Evolutionary conservation across 2,329 filamentous ascomycete species (phyloP).

Genomic region (Pseudogymnoascus sp.): DNA sequence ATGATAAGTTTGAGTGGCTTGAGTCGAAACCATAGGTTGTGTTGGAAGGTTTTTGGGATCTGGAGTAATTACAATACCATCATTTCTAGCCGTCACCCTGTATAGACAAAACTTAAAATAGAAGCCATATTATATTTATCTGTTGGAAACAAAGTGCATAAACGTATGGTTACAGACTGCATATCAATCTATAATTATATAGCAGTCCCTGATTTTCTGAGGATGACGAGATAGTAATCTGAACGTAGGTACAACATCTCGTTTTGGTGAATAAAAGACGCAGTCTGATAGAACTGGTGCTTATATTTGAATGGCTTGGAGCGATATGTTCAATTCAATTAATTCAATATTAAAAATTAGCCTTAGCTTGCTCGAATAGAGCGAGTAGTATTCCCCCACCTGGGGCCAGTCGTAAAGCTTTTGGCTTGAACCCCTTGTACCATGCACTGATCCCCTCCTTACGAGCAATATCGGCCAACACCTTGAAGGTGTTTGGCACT

Average conservation of each 20-base stretch:
- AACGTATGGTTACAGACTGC: too few relatives aligned
- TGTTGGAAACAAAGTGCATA: too few relatives aligned
- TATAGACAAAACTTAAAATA: too few relatives aligned
- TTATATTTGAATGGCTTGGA: not conserved
- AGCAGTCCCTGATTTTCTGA: too few relatives aligned
- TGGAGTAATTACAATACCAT: too few relatives aligned
- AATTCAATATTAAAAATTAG: not conserved
- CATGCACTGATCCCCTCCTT: slow-evolving; percentile 84
- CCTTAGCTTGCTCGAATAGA: slow-evolving; percentile 34
- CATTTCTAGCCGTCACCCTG: too few relatives aligned
- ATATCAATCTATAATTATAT: too few relatives aligned
- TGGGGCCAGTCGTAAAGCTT: slow-evolving; percentile 69
- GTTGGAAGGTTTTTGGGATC: too few relatives aligned
- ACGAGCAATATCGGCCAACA: slow-evolving; percentile 72
- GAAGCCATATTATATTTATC: too few relatives aligned
- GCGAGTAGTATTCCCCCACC: slow-evolving; percentile 59
- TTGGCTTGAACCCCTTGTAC: slow-evolving; percentile 94
- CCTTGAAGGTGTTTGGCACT: slow-evolving; percentile 94
- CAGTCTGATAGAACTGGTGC: not conserved
- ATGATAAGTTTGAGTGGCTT: slow-evolving; percentile 40
- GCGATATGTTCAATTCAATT: not conserved
- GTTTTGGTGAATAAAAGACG: not conserved
- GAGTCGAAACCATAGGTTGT: not conserved
- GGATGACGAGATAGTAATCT: too few relatives aligned
- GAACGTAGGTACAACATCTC: too few relatives aligned